These are phyloP conservation scores for Umbilicaria muhlenbergii DNA, from an alignment of 495 filamentous ascomycete genomes.

Conservation along the genomic window DNA sequence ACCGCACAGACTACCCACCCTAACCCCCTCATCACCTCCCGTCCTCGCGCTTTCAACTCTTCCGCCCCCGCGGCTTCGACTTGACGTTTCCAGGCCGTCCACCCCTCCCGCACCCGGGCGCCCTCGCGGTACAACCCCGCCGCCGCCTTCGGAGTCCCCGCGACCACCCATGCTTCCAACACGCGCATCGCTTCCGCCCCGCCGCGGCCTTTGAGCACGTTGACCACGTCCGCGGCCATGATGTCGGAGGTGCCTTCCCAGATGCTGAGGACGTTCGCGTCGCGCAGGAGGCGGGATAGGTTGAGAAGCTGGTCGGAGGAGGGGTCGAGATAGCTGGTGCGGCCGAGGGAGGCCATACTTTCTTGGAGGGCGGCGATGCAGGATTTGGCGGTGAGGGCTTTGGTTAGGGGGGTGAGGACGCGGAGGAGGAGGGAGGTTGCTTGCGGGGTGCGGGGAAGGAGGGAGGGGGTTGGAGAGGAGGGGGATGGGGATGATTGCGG, in stretches of 20 bases:
- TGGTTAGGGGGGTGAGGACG: conserved; percentile 47
- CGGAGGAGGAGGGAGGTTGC: conserved; percentile 33
- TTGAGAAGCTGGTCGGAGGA: conserved; percentile 36
- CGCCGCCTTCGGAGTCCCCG: conserved; percentile 5
- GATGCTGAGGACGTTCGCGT: conserved; percentile 48
- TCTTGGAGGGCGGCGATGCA: conserved; percentile 38
- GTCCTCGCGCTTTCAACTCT: conserved; percentile 5
- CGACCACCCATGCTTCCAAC: conserved; percentile 23
- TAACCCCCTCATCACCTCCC: conserved; percentile 20
- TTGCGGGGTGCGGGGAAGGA: not conserved
- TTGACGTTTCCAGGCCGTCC: not conserved
- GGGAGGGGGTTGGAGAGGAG: not conserved
- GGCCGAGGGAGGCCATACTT: conserved; percentile 57
- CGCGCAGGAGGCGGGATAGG: conserved; percentile 46
- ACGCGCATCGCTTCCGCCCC: conserved; percentile 23
- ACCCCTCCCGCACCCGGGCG: not conserved
- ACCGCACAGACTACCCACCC: conserved; percentile 20
- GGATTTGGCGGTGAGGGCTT: conserved; percentile 44
- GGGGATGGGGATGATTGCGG: not conserved
- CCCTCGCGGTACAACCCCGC: not conserved
- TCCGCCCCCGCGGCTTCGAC: conserved; percentile 2
- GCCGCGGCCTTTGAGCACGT: conserved; percentile 31
- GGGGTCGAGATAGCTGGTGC: conserved; percentile 55
- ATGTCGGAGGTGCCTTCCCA: conserved; percentile 72
- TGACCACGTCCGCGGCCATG: conserved; percentile 44